These are phyloP conservation scores for Parietichytrium sp. DNA, from an alignment of 108 stramenopile genomes.

Conservation along the genomic window DNA sequence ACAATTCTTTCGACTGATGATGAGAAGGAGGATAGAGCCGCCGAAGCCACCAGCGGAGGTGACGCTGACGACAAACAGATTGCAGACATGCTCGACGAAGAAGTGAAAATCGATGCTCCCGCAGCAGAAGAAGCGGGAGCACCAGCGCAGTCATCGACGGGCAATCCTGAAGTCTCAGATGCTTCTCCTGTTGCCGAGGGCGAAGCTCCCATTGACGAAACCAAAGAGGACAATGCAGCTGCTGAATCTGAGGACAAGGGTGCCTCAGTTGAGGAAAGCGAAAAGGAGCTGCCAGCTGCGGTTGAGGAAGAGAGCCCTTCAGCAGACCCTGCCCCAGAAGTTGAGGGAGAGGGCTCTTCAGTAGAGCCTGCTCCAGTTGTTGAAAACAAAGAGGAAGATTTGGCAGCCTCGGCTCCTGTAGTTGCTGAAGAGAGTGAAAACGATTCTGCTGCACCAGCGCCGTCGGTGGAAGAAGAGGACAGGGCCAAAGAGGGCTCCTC, in stretches of 20 bases:
- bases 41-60: too few relatives aligned
- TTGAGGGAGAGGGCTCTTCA: too few relatives aligned
- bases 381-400: background rate
- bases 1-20: too few relatives aligned
- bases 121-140: background rate
- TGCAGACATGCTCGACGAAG: background rate
- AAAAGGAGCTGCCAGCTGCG: background rate
- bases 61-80: too few relatives aligned
- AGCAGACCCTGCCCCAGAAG: too few relatives aligned
- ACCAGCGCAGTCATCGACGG: background rate
- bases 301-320: too few relatives aligned
- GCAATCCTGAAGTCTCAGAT: background rate
- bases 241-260: background rate
- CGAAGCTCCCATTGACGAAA: background rate
- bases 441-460: background rate
- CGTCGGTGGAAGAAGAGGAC: background rate
- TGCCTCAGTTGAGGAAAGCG: background rate
- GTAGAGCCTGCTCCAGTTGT: too few relatives aligned
- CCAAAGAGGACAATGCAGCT: background rate
- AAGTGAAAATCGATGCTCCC: background rate
- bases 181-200: background rate
- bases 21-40: too few relatives aligned
- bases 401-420: background rate
- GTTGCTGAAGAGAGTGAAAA: background rate
- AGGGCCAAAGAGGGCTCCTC: too few relatives aligned